Evolutionary conservation across 495 filamentous ascomycete species (phyloP).

Genomic region (Penicillium lividum): DNA sequence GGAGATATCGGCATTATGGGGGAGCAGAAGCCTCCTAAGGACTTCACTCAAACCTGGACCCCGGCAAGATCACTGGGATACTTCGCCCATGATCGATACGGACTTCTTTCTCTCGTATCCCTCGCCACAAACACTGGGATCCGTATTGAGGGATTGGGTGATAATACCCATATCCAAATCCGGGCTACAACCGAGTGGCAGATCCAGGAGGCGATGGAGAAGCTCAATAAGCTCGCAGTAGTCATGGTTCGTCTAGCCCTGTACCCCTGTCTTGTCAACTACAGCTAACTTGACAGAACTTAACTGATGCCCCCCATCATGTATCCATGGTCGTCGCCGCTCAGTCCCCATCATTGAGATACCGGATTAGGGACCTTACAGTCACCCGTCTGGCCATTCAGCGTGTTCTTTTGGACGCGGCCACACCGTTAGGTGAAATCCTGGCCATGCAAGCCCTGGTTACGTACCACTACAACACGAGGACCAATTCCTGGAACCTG

Average conservation of each 20-base stretch:
- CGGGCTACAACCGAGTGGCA: not conserved
- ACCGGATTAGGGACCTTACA: not conserved
- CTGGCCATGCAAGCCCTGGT: slow-evolving; percentile 1
- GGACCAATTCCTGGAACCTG: slow-evolving; percentile 7
- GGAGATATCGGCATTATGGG: too few relatives aligned
- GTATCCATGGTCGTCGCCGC: not conserved
- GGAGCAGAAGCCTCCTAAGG: not conserved
- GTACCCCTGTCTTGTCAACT: not conserved
- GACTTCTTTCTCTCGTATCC: slow-evolving; percentile 4
- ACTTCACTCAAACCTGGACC: not conserved
- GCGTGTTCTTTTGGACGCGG: not conserved
- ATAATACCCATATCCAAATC: not conserved
- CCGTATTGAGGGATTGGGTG: slow-evolving; percentile 3
- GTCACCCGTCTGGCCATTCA: not conserved
- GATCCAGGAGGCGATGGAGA: not conserved
- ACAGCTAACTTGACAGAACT: not conserved
- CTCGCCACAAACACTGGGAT: slow-evolving; percentile 1
- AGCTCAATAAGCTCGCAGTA: not conserved
- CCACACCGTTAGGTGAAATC: not conserved
- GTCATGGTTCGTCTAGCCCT: slow-evolving; percentile 1
- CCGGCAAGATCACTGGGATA: not conserved
- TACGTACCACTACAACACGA: slow-evolving; percentile 14
- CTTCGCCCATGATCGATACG: not conserved
- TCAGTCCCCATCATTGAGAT: not conserved
- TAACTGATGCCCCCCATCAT: not conserved